phyloP scores from a whole-genome alignment of 768 basidiomycete genomes.

The Suillus clintonianus region DNA sequence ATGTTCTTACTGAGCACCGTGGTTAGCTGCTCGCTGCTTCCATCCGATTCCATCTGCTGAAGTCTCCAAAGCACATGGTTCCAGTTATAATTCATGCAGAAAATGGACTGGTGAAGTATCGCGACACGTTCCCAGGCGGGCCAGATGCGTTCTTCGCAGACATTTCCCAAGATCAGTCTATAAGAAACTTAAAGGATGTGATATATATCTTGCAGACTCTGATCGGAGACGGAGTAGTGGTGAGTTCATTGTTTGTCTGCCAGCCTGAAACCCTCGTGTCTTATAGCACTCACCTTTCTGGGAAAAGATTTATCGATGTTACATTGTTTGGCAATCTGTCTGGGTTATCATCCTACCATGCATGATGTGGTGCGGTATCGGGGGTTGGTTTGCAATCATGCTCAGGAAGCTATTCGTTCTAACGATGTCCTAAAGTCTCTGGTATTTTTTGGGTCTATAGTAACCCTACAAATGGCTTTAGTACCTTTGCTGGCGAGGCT shows the following conservation, averaged over 20 bases:
- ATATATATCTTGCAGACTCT: constrained; percentile 29
- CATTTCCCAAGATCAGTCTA: no score
- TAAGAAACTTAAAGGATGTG: no score
- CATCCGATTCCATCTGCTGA: not conserved
- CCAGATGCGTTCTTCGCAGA: constrained; percentile 27
- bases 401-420: not conserved
- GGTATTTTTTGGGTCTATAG: constrained; percentile 17
- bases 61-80: constrained; percentile 20
- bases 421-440: constrained; percentile 12
- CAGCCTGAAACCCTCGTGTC: not conserved
- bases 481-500: constrained; percentile 6
- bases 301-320: constrained; percentile 29
- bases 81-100: constrained; percentile 25
- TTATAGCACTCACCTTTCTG: not conserved
- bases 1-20: constrained; percentile 32
- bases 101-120: constrained; percentile 26
- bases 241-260: constrained; percentile 8
- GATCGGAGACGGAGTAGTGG: constrained; percentile 31
- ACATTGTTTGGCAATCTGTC: constrained; percentile 33
- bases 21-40: constrained; percentile 13
- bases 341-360: constrained; percentile 30
- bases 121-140: constrained; percentile 17
- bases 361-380: constrained; percentile 29
- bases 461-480: constrained; percentile 23
- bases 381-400: constrained; percentile 13